Base-by-base conservation (phyloP, 164 flowering plant genomes). In the Vitis cinerea region DNA sequence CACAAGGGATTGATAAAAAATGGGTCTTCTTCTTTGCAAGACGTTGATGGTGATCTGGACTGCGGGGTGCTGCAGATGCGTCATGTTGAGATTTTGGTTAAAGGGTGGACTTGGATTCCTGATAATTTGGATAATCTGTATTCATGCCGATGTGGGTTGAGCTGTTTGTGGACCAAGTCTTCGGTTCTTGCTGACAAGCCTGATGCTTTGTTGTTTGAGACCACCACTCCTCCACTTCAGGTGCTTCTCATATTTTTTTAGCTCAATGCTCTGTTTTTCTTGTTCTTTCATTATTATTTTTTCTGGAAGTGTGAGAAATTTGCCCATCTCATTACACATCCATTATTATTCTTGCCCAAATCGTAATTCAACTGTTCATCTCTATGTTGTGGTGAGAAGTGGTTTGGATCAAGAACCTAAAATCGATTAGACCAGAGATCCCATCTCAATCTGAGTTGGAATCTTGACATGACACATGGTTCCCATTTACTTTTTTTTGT, bases 51-150 rank as follows among this genome's bases (percentile, higher is more conserved):
- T 10, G 76, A 55, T 15, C 65, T 76, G 12, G 72, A 76, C 15
- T 91, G 99, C 73, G 65, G 81, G 50, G 83, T 37, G 78, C 50
- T 90, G 88, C 85, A 84, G 80, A 82, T 87, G 94, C 68, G 66
- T 6, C 90, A 89, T 79, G 97, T 92, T 58, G 86, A 80, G 64
- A 89, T 96, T 47, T 73, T 93, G 85, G 95, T 96, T 4, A 93
- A 93, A 77, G 92, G 97, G 71, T 96, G 99, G 98, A 96, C 99
- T 63, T 96, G 99, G 99, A 83, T 96, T 78, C 99, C 99, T 56
- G 98, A 93, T 79, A 92, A 96, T 87, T 81, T 96, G 88, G 97
- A 93, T 72, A 87, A 86, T 79, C 63, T 93, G 80, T 96, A 93
- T 68, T 76, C 87, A 0, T 96, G 98, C 71, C 72, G 86, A 9